Percentiles rank a stretch among this genome's conserved stretches.
These are phyloP conservation scores for Colletotrichum sp. DNA, from an alignment of 2,329 filamentous ascomycete genomes.

Conservation along the genomic window DNA sequence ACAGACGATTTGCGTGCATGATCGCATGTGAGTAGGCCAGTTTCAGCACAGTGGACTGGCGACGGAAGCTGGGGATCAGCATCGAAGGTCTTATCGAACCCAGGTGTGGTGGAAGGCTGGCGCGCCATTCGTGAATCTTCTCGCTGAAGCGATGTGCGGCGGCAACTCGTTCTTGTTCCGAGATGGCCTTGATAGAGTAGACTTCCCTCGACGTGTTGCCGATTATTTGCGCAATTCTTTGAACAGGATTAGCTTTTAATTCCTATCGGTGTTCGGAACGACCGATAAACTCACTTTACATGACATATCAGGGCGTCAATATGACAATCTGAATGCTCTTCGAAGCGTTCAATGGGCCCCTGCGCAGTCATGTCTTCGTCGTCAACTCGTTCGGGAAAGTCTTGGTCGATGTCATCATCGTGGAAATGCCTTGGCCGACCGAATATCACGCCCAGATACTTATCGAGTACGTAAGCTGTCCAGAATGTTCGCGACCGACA, in stretches of 20 bases:
- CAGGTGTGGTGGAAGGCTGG: conserved; percentile 44
- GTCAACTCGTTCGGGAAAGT: conserved; percentile 57
- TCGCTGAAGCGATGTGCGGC: conserved; percentile 41
- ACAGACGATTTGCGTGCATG: conserved; percentile 60
- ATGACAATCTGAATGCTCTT: conserved; percentile 46
- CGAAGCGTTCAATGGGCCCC: conserved; percentile 26
- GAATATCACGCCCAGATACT: conserved; percentile 67
- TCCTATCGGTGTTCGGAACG: too few species aligned
- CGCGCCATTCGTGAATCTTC: conserved; percentile 44
- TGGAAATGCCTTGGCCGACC: conserved; percentile 66
- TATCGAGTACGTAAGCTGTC: conserved; percentile 67
- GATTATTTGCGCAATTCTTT: conserved; percentile 39
- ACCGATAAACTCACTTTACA: conserved; percentile 31
- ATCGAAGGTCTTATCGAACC: conserved; percentile 48
- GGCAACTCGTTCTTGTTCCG: conserved; percentile 38
- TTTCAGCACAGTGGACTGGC: conserved; percentile 57
- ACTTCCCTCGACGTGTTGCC: conserved; percentile 43
- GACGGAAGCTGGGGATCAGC: conserved; percentile 48
- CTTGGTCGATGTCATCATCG: conserved; percentile 69
- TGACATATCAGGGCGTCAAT: conserved; percentile 54
- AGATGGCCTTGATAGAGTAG: conserved; percentile 41
- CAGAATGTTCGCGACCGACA: conserved; percentile 65
- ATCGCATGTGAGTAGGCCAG: conserved; percentile 60
- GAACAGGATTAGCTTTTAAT: background rate
- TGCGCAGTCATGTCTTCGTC: conserved; percentile 60